Evolutionary conservation across 2,329 filamentous ascomycete species (phyloP).

Genomic region (Fusarium nurragi): DNA sequence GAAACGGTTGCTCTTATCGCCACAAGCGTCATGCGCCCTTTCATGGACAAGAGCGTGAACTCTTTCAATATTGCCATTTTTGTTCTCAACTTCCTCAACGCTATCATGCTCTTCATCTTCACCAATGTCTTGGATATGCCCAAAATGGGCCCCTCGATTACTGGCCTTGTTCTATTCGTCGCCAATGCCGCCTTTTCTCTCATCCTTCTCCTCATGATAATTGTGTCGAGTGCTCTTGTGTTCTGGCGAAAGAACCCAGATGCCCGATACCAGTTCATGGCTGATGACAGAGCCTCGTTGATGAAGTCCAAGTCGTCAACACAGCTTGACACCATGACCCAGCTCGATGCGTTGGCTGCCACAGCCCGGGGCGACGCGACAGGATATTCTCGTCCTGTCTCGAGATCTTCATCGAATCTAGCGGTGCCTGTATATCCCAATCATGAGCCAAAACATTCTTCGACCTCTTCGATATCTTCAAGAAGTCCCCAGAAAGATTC

Average conservation of each 20-base stretch:
- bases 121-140: conserved; percentile 86
- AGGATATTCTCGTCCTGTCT: conserved; percentile 9
- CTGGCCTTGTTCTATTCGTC: conserved; percentile 90
- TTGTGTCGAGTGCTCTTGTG: conserved; percentile 67
- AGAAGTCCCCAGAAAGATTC: conserved; percentile 15
- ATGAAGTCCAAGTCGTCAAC: conserved; percentile 85
- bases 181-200: conserved; percentile 85
- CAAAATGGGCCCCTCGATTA: conserved; percentile 81
- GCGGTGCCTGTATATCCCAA: background rate
- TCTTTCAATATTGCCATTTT: conserved; percentile 94
- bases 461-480: conserved; percentile 10
- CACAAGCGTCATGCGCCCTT: conserved; percentile 82
- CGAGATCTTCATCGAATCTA: conserved; percentile 16
- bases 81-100: conserved; percentile 88
- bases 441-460: background rate
- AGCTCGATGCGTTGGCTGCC: conserved; percentile 89
- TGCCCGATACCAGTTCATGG: conserved; percentile 93
- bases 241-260: conserved; percentile 96
- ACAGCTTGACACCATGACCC: conserved; percentile 77
- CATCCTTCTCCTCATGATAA: conserved; percentile 82
- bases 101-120: conserved; percentile 89
- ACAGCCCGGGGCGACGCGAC: conserved; percentile 80
- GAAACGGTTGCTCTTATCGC: conserved; percentile 81
- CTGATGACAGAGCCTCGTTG: conserved; percentile 93
- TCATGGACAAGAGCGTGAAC: conserved; percentile 99